Base-by-base conservation (phyloP, 306 rosid genomes). In the Elaeagnus macrophylla region DNA sequence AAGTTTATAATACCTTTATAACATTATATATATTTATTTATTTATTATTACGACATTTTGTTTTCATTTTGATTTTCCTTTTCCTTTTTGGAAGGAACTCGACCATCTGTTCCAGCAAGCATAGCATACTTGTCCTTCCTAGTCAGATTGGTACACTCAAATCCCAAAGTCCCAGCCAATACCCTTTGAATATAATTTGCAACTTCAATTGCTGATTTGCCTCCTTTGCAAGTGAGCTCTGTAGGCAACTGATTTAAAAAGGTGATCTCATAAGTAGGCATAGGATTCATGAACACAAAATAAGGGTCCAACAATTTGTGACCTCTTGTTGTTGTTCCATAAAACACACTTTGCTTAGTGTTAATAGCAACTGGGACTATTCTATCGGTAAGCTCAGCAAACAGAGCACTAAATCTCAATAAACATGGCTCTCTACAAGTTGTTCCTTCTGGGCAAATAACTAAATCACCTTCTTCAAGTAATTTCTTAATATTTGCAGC, bases 371-470 rank as follows among this genome's bases (percentile, higher is more conserved):
- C 93, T 0, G 99, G 99, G 35, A 91, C 96, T 25, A 91, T 91
- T 39, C 96, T 70, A 39, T 84, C 93, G 0, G 95, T 84, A 1
- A 91, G 66, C 54, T 91, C 96, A 10, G 96, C 96, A 14, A 91
- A 91, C 6, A 91, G 83, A 1, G 99, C 96, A 56, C 96, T 91
- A 59, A 91, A 91, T 69, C 99, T 59, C 53, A 87, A 9, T 2
- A 91, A 73, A 38, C 84, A 91, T 2, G 95, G 85, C 50, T 91
- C 99, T 8, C 99, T 75, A 11, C 99, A 91, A 1, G 96, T 91
- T 1, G 96, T 91, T 2, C 99, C 99, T 65, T 91, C 99, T 0
- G 96, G 99, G 55, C 85, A 91, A 47, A 91, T 87, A 54, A 91
- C 89, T 13, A 91, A 61, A 54, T 87, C 99, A 1, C 99, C 99